phyloP scores from a whole-genome alignment of 176 grass and related monocot genomes.

The Thalia dealbata region DNA sequence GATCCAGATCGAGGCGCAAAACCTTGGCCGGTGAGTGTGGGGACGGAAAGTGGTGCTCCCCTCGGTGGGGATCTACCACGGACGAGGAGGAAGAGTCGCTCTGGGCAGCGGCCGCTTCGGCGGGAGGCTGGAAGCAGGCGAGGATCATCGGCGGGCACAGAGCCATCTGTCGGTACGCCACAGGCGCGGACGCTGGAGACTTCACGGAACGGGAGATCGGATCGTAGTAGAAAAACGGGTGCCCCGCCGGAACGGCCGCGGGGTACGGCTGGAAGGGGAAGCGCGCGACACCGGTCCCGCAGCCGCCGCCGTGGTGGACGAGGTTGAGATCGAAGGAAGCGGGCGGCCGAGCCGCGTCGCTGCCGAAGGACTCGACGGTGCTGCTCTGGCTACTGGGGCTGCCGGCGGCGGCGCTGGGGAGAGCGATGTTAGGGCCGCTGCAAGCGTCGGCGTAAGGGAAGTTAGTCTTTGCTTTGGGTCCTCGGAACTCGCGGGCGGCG shows the following conservation, averaged over 20 bases:
- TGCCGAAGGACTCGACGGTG: conserved; percentile 5
- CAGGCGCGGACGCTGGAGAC: background rate
- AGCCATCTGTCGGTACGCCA: background rate
- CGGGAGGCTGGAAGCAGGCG: background rate
- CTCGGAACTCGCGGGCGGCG: conserved; percentile 82
- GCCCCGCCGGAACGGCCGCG: background rate
- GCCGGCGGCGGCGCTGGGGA: background rate
- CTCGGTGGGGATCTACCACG: background rate
- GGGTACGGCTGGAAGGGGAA: conserved; percentile 5
- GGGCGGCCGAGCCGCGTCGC: background rate
- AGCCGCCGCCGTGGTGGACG: background rate
- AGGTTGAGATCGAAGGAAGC: background rate
- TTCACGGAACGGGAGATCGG: background rate
- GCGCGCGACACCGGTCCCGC: background rate
- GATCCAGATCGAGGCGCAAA: background rate
- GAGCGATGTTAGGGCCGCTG: background rate
- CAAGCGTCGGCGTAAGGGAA: conserved; percentile 38
- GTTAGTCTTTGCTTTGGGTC: conserved; percentile 86
- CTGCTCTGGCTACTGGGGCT: background rate
- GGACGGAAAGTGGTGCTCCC: background rate
- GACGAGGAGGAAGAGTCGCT: conserved; percentile 10
- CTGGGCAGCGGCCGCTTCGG: background rate
- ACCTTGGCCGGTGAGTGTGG: background rate
- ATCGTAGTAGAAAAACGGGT: conserved; percentile 1
- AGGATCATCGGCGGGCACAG: conserved; percentile 8